Evolutionary conservation across 2,329 filamentous ascomycete species (phyloP), one percentile per base, ranked within the genome.

Genomic region (Incumbomyces lentus): DNA sequence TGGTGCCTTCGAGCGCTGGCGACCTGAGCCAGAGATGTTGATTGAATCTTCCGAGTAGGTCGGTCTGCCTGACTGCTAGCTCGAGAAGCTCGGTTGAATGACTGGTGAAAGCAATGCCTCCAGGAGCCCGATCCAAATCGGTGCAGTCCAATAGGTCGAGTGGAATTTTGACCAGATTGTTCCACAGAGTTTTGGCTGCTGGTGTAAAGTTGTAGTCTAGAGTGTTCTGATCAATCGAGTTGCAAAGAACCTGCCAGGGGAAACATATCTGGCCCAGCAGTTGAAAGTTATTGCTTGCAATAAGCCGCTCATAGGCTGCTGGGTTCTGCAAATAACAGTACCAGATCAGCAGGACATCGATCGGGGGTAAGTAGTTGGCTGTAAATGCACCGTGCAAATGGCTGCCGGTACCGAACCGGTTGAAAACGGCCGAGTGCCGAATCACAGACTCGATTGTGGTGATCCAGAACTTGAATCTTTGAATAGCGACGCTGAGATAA

Each of bases 401-500:
- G 22, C 38, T 40, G 3, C 38, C 38, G 17, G 38, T 40, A 11
- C 38, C 38, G n/a, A 13, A 40, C 5, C 26, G 18, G 29, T 40
- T 40, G 38, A 40, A 40, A 30, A 40, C 38, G 3, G 38, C 38
- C 22, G 38, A 40, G n/a, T 40, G 38, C 2, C 38, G 38, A 11
- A 40, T 40, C 3, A 40, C 16, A n/a, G 38, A 3, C 12, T 40
- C 38, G 12, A 31, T 31, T 6, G 12, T 29, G 10, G 38, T 31
- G 38, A 40, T 31, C 38, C 38, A 40, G 8, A 40, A 30, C 26
- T 31, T 40, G 38, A 40, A 40, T 13, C 38, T 40, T 22, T 40
- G 22, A 40, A 40, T 29, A 6, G 38, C 38, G 6, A 40, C 18
- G 29, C 12, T n/a, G 7, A 40, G 22, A 17, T 29, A 40, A 7